Base-by-base conservation (phyloP, 2,329 filamentous ascomycete species). In the Microascus cirrosus region DNA sequence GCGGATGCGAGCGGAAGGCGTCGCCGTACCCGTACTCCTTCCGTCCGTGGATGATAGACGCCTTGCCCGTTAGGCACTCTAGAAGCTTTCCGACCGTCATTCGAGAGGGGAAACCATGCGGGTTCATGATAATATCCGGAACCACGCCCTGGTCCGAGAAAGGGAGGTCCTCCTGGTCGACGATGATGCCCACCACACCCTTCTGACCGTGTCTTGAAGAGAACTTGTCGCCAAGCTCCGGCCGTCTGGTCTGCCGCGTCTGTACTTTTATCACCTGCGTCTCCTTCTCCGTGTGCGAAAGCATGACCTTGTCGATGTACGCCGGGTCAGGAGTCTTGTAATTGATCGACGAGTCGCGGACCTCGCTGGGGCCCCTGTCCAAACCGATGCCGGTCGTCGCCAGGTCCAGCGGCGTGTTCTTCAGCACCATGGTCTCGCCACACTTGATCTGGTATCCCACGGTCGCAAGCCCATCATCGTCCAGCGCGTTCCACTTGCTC, bases 121-220 rank as follows among this genome's bases (percentile, higher is more conserved):
- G 94, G 77, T 99, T 99, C 94, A 99, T 99, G 82, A 99, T 99
- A 64, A 99, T 96, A 72, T 99, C 94, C 0, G 94, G 94, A n/a
- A 85, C 87, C 63, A 99, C 83, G 2, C 94, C 95, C 56, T 81
- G 77, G 72, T 99, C 94, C 39, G 88, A 88, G 74, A 99, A 99
- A 0, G 94, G 94, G 84, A 99, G 88, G 69, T 99, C 94, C 68
- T 94, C 91, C 73, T 97, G 93, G 61, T 96, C 89, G 20, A 93
- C 91, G 59, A 99, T 96, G 65, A 97, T 93, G 59, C 94, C 94
- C 1, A 95, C 91, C 22, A 97, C 94, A 75, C 94, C 94, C 72
- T 99, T 99, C 68, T 99, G 94, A 22, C 94, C 94, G 80, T 99
- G 94, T 60, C 94, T 90, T 55, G 94, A 99, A 0, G 92, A 96